These are phyloP conservation scores for Lasiosphaeria ovina DNA, from an alignment of 495 filamentous ascomycete genomes.

Conservation along the genomic window DNA sequence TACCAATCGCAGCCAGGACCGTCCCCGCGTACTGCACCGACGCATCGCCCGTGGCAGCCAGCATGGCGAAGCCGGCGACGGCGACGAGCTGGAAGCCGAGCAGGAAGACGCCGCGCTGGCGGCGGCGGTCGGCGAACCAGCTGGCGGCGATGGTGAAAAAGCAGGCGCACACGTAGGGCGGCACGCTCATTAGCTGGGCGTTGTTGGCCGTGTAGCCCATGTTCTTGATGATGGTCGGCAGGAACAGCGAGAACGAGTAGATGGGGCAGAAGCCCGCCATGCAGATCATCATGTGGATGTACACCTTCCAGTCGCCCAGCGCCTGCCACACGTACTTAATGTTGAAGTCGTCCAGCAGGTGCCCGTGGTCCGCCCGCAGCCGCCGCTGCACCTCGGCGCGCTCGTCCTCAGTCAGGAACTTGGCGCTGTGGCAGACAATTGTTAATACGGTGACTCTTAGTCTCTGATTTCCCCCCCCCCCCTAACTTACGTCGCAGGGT, in stretches of 20 bases:
- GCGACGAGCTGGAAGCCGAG: slow-evolving; percentile 46
- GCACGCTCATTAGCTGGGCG: slow-evolving; percentile 59
- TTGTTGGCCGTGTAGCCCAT: slow-evolving; percentile 58
- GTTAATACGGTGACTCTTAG: slow-evolving; percentile 7
- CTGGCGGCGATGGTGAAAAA: slow-evolving; percentile 49
- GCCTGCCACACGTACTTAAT: slow-evolving; percentile 66
- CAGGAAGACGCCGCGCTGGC: slow-evolving; percentile 52
- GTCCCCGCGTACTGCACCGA: slow-evolving; percentile 67
- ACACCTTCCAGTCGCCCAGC: slow-evolving; percentile 65
- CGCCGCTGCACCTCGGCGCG: slow-evolving; percentile 47
- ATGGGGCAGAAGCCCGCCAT: slow-evolving; percentile 38
- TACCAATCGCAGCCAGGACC: slow-evolving; percentile 53
- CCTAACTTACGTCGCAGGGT: slow-evolving; percentile 47
- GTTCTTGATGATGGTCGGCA: slow-evolving; percentile 60
- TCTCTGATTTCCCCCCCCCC: neutral
- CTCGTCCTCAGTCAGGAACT: slow-evolving; percentile 52
- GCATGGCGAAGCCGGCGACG: slow-evolving; percentile 62
- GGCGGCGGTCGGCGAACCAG: slow-evolving; percentile 50
- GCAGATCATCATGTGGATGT: slow-evolving; percentile 44
- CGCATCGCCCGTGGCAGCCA: slow-evolving; percentile 52
- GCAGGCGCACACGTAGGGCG: slow-evolving; percentile 57
- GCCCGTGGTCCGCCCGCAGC: slow-evolving; percentile 55
- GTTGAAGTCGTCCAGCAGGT: slow-evolving; percentile 67
- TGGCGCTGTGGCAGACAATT: slow-evolving; percentile 31
- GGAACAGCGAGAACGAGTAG: slow-evolving; percentile 65